Evolutionary conservation across 108 stramenopile species (phyloP), one percentile per base, ranked within the genome.

Genomic region (Cyclostephanos invisitatus): DNA sequence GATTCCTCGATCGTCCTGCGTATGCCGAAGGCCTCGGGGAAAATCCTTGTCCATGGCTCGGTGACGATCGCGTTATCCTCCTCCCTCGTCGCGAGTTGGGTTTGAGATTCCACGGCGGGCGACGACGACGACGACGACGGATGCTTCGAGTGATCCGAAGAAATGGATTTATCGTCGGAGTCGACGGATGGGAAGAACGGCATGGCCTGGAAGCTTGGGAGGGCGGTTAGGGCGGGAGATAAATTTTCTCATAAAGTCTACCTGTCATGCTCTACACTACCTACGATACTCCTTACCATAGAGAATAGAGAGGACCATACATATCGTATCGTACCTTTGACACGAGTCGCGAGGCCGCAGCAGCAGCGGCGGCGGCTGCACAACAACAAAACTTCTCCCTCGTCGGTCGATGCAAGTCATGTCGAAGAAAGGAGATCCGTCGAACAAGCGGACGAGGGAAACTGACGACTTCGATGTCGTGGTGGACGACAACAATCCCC

Each of bases 11-110:
- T 80, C 15, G 81, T 63, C 70, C 89, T 72, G 28, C 91, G 85
- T 37, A 93, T 89, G 25, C 91, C 91, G 68, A 87, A 86, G n/a
- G 85, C 76, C 80, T 90, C 89, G 15, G 91, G 91, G 18, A 93
- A 70, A 56, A 80, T 84, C 15, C 70, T 65, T 10, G 89, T 93
- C 91, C 91, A 90, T 55, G 75, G 64, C 53, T 54, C 53, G 7
- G 53, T 22, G 7, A 54, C 53, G 8, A 22, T 21, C 7, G 53
- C 53, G 18, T 54, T 54, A 2, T 54, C 53, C 53, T 54, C 5
- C 8, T 21, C 8, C 18, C n/a, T n/a, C n/a, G n/a, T n/a, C n/a
- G 36, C 5, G 36, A 7, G 36, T 3, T 3, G 36, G 36, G 36
- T 3, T 37, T 7, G 36, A 21, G 7, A 8, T n/a, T 22, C 25